Percentiles rank a stretch among this genome's conserved stretches.
Conservation (phyloP, 768 basidiomycete species). For the Russula earlei region DNA sequence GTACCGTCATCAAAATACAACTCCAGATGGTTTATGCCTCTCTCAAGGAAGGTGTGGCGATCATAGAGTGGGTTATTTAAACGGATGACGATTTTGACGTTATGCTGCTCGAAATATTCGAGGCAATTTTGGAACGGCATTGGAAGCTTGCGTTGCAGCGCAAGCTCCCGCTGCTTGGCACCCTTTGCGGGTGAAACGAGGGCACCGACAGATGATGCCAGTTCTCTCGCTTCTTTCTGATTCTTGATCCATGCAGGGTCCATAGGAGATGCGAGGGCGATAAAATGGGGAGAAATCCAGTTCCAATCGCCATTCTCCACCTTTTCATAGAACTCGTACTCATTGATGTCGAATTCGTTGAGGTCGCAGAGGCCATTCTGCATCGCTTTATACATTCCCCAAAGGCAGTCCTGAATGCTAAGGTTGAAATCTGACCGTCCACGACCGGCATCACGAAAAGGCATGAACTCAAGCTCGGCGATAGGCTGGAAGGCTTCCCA, state of each 20-base stretch:
- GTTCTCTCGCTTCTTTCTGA: slow-evolving; percentile 62
- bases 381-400: slow-evolving; percentile 84
- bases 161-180: slow-evolving; percentile 33
- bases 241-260: slow-evolving; percentile 73
- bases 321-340: slow-evolving; percentile 92
- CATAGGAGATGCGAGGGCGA: slow-evolving; percentile 90
- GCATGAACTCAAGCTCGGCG: slow-evolving; percentile 86
- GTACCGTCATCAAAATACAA: slow-evolving; percentile 98
- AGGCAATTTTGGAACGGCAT: slow-evolving; percentile 83
- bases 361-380: slow-evolving; percentile 90
- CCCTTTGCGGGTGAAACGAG: slow-evolving; percentile 22
- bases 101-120: slow-evolving; percentile 82
- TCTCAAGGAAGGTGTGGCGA: slow-evolving; percentile 65
- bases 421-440: slow-evolving; percentile 90
- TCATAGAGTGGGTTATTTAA: slow-evolving; percentile 92
- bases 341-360: slow-evolving; percentile 86
- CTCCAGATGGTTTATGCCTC: slow-evolving; percentile 82
- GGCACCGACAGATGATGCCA: slow-evolving; percentile 34
- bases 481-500: slow-evolving; percentile 96
- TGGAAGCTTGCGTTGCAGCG: slow-evolving; percentile 68
- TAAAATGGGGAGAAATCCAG: slow-evolving; percentile 85
- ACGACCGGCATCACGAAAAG: slow-evolving; percentile 91
- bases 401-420: slow-evolving; percentile 84
- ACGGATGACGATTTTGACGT: slow-evolving; percentile 86
- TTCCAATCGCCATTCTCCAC: slow-evolving; percentile 96